phyloP scores from a whole-genome alignment of 345 rosid species.

The Brassica juncea region DNA sequence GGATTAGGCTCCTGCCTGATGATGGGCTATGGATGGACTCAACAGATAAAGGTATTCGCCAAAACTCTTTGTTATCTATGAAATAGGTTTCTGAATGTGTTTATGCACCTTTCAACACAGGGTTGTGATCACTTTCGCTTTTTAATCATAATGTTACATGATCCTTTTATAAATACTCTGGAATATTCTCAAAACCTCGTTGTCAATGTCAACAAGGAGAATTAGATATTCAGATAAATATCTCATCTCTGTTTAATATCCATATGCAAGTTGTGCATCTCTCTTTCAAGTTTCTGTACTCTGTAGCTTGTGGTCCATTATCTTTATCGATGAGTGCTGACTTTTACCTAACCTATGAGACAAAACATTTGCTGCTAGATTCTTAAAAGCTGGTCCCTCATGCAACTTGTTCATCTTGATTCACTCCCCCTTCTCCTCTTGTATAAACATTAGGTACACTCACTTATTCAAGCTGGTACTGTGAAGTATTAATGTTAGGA shows the following conservation, averaged over 20 bases:
- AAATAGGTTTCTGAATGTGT: slow-evolving; percentile 6
- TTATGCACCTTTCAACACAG: background rate
- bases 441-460: slow-evolving; percentile 21
- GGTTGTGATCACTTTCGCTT: slow-evolving; percentile 12
- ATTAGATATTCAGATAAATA: slow-evolving; percentile 22
- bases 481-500: background rate
- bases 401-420: slow-evolving; percentile 36
- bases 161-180: too few species aligned
- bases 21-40: slow-evolving; percentile 71
- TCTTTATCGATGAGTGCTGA: background rate
- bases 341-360: slow-evolving; percentile 31
- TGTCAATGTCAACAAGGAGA: slow-evolving; percentile 13
- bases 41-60: slow-evolving; percentile 39
- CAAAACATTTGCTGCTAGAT: slow-evolving; percentile 22
- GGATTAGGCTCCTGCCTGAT: slow-evolving; percentile 69
- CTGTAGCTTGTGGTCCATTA: slow-evolving; percentile 36
- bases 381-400: slow-evolving; percentile 20
- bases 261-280: slow-evolving; percentile 34
- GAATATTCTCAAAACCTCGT: background rate
- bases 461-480: slow-evolving; percentile 15
- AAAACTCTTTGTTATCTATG: background rate
- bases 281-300: background rate
- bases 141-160: slow-evolving; percentile 36
- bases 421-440: slow-evolving; percentile 14
- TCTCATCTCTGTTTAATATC: slow-evolving; percentile 16